Percentiles rank a stretch among this genome's conserved stretches.
Conservation (phyloP, 768 basidiomycete genomes). For the Boletellus emodensis region DNA sequence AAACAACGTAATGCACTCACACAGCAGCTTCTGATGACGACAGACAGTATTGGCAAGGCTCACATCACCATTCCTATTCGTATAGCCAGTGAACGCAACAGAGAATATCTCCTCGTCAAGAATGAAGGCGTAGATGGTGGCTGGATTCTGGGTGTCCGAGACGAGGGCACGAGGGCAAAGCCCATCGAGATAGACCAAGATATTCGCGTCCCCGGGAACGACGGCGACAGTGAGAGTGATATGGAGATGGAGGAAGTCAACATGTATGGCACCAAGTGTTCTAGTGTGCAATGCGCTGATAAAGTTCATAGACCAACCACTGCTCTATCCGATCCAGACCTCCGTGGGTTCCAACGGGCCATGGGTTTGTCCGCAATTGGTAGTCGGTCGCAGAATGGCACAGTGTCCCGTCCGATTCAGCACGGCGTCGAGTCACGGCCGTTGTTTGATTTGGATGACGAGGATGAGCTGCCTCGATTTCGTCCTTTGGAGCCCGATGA, state of each 20-base stretch:
- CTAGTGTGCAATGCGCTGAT: slow-evolving; percentile 6
- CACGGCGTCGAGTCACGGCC: slow-evolving; percentile 39
- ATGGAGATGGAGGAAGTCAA: slow-evolving; percentile 79
- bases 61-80: slow-evolving; percentile 88
- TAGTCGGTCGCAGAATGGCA: slow-evolving; percentile 39
- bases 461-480: slow-evolving; percentile 34
- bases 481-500: slow-evolving; percentile 33
- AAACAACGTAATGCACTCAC: slow-evolving; percentile 87
- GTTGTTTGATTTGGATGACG: slow-evolving; percentile 53
- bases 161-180: slow-evolving; percentile 77
- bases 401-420: slow-evolving; percentile 24
- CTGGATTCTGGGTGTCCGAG: slow-evolving; percentile 90
- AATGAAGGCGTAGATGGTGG: slow-evolving; percentile 85
- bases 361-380: slow-evolving; percentile 61
- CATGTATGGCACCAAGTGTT: slow-evolving; percentile 45
- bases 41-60: slow-evolving; percentile 88
- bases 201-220: slow-evolving; percentile 33
- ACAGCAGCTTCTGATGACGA: slow-evolving; percentile 88
- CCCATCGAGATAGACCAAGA: slow-evolving; percentile 84
- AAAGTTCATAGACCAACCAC: slow-evolving; percentile 27
- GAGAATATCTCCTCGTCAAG: slow-evolving; percentile 92
- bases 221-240: slow-evolving; percentile 47
- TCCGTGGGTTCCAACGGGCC: slow-evolving; percentile 56
- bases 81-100: slow-evolving; percentile 93
- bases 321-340: slow-evolving; percentile 50